Evolutionary conservation across 192 early-diverging fungal species (phyloP).

Genomic region (Rhizoclosmatium globosum): DNA sequence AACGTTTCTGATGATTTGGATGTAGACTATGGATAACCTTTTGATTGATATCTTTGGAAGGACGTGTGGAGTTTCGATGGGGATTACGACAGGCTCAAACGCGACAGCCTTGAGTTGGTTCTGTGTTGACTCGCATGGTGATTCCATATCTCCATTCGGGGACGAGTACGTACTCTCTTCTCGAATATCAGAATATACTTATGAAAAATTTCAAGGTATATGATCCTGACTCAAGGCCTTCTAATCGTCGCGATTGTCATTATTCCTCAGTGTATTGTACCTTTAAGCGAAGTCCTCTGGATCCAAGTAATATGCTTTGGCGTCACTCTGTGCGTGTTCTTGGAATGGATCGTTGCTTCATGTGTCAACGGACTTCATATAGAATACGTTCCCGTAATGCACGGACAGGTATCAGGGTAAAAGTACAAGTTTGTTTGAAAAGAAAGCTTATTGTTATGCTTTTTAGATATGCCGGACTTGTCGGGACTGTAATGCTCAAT

Average conservation of each 20-base stretch:
- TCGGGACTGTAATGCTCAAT: slow-evolving; percentile 58
- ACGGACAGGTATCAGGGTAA: slow-evolving; percentile 23
- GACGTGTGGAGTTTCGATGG: slow-evolving; percentile 45
- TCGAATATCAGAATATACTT: slow-evolving; percentile 12
- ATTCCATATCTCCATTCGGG: slow-evolving; percentile 49
- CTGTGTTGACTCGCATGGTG: slow-evolving; percentile 33
- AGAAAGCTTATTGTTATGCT: not conserved
- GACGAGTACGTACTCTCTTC: slow-evolving; percentile 43
- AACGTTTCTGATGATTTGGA: slow-evolving; percentile 33
- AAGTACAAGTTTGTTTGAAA: not conserved
- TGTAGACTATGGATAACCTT: slow-evolving; percentile 51
- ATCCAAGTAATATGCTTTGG: slow-evolving; percentile 43
- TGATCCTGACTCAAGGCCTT: slow-evolving; percentile 41
- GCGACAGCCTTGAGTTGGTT: not conserved
- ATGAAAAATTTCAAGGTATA: slow-evolving; percentile 30
- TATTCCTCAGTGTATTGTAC: slow-evolving; percentile 24
- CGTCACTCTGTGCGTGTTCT: slow-evolving; percentile 46
- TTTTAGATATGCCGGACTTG: slow-evolving; percentile 33
- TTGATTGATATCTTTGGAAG: slow-evolving; percentile 50
- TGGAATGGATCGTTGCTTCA: slow-evolving; percentile 45
- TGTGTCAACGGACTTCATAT: slow-evolving; percentile 11
- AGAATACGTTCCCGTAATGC: slow-evolving; percentile 14
- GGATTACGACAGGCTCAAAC: not conserved
- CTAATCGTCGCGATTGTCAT: too few species aligned
- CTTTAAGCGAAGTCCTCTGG: slow-evolving; percentile 34